Evolutionary conservation across 1,284 basidiomycete species (phyloP), one percentile per base, ranked within the genome.

Genomic region (Sparassis latifolia): DNA sequence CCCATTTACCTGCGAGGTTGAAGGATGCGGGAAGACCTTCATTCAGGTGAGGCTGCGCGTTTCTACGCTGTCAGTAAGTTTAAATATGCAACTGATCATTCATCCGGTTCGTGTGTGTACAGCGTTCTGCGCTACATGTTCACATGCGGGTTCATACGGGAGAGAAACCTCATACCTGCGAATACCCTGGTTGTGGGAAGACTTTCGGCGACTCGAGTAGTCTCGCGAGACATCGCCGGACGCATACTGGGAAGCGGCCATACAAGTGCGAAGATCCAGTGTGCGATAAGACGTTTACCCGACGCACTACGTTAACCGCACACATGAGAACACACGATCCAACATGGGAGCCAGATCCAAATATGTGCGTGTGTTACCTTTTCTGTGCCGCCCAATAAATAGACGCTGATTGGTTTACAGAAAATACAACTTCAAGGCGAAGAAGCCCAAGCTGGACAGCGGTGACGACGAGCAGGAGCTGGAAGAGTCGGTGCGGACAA

Each of bases 201-300:
- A 86, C 84, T 5, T 94, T 94, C 67, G 84, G 89, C 40, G 91
- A 94, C 67, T 92, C 89, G 20, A 91, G 88, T 64, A 90, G 88
- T 68, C 76, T 94, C 52, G 89, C 91, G 46, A 82, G 92, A 59
- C 91, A 94, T 73, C 81, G 92, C 46, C 80, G 91, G 55, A 92
- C 88, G 6, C 91, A 94, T 61, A 89, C 88, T 1, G 88, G 87
- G 29, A 87, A 87, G 64, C 76, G 87, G 44, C 88, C 88, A 27
- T 90, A 89, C 62, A 86, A 87, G 62, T 89, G 88, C 63, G 81
- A 88, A 65, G 81, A 87, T 57, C 78, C 83, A 6, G 76, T 78
- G 47, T 92, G 89, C 66, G 85, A 88, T 56, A 91, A 89, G 74
- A 89, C 86, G 3, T 92, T 92, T 66, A 91, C 89, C 30, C 78